Percentiles rank a stretch among this genome's conserved stretches.
These are phyloP conservation scores for Ogataea sp. DNA, from an alignment of 805 yeast species.

Conservation along the genomic window DNA sequence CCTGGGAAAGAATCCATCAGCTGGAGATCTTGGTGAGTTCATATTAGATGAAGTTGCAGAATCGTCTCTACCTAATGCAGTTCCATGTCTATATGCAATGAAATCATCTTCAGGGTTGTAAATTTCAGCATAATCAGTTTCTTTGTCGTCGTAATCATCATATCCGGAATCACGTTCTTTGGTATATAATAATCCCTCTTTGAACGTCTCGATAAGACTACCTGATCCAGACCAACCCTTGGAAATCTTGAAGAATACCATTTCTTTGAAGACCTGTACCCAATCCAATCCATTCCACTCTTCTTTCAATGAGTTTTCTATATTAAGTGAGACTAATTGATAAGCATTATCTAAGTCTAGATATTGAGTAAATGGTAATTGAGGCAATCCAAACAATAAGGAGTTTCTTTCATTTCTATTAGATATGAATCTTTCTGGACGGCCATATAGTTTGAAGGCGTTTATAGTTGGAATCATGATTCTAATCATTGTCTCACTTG, in stretches of 20 bases:
- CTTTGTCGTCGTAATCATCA: constrained; percentile 12
- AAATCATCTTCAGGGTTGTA: constrained; percentile 22
- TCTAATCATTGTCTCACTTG: constrained; percentile 66
- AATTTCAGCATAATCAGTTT: constrained; percentile 6
- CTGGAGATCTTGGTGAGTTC: background rate
- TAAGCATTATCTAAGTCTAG: constrained; percentile 27
- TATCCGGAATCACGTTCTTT: constrained; percentile 13
- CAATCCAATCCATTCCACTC: constrained; percentile 25
- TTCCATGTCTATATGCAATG: constrained; percentile 1
- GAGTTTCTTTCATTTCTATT: constrained; percentile 47
- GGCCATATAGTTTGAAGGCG: constrained; percentile 63
- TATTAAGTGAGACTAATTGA: constrained; percentile 23
- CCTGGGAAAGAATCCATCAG: background rate
- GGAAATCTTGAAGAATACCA: constrained; percentile 22
- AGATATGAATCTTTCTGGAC: constrained; percentile 57
- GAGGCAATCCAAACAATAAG: constrained; percentile 64
- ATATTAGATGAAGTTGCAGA: background rate
- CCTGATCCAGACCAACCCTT: constrained; percentile 31
- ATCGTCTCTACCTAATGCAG: background rate
- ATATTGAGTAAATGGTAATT: constrained; percentile 60
- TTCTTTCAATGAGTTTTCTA: constrained; percentile 24
- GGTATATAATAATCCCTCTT: constrained; percentile 22
- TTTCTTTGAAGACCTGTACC: constrained; percentile 28
- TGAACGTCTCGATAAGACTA: constrained; percentile 21
- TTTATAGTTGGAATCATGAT: constrained; percentile 63